Evolutionary conservation across 1,284 basidiomycete species (phyloP).

Genomic region (Austropuccinia psidii): DNA sequence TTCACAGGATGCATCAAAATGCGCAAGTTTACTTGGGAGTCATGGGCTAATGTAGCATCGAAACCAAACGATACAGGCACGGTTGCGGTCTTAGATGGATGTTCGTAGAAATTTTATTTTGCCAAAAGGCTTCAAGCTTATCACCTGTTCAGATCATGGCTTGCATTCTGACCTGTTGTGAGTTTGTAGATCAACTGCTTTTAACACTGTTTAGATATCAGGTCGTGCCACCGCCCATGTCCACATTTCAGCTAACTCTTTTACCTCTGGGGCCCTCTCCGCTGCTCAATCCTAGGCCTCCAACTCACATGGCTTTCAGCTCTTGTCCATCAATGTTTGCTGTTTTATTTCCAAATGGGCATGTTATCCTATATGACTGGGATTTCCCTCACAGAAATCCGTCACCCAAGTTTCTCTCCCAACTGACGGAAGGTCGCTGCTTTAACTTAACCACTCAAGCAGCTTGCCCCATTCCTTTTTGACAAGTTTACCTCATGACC

Average conservation of each 20-base stretch:
- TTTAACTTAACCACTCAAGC: too few species aligned
- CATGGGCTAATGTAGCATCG: conserved; percentile 57
- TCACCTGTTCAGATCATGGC: too few species aligned
- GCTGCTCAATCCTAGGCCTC: neutral
- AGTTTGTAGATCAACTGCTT: conserved; percentile 59
- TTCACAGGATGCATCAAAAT: conserved; percentile 59
- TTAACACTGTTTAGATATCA: conserved; percentile 87
- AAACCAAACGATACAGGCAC: conserved; percentile 71
- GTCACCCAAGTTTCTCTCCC: neutral
- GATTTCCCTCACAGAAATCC: neutral
- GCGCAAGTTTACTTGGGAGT: conserved; percentile 68
- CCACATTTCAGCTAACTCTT: conserved; percentile 59
- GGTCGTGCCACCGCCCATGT: conserved; percentile 94
- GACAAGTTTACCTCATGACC: too few species aligned
- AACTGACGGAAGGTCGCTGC: neutral
- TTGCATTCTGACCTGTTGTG: too few species aligned
- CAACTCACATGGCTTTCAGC: conserved; percentile 22
- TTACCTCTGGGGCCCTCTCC: too few species aligned
- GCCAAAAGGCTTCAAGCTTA: too few species aligned
- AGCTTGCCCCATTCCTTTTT: too few species aligned
- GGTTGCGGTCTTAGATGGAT: conserved; percentile 84
- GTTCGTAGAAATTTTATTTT: conserved; percentile 52
- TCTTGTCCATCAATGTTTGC: neutral
- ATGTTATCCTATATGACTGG: conserved; percentile 5
- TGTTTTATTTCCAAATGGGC: conserved; percentile 2